Percentiles rank a stretch among this genome's conserved stretches.
These are phyloP conservation scores for Carex scoparia DNA, from an alignment of 176 grass and related monocot species.

Conservation along the genomic window DNA sequence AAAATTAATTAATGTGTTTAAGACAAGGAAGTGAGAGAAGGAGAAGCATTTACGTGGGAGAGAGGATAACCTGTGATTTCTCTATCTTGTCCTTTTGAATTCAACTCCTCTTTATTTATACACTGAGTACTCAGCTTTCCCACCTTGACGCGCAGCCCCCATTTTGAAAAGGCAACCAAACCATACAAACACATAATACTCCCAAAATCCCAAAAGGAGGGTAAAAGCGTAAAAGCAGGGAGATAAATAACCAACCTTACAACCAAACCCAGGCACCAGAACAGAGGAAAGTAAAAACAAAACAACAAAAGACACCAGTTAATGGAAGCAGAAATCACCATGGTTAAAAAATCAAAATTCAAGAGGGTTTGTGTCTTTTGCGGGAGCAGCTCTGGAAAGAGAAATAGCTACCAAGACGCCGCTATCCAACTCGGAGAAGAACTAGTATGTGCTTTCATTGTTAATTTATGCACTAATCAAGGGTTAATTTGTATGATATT, in stretches of 20 bases:
- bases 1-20: not conserved
- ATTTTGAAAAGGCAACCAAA: not conserved
- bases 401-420: conserved; percentile 82
- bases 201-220: not conserved
- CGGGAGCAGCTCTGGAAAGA: conserved; percentile 94
- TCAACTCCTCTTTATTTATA: conserved; percentile 15
- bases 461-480: not conserved
- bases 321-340: conserved; percentile 1
- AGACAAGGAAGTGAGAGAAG: not conserved
- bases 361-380: conserved; percentile 96
- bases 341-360: conserved; percentile 44
- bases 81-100: not conserved
- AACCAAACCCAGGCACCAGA: not conserved
- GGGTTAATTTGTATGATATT: not conserved
- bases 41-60: conserved; percentile 15
- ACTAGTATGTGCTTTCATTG: conserved; percentile 32
- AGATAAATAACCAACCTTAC: not conserved
- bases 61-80: conserved; percentile 15
- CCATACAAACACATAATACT: not conserved
- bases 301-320: not conserved
- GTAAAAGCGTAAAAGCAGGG: not conserved
- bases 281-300: not conserved
- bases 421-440: conserved; percentile 85
- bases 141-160: not conserved
- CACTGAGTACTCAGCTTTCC: not conserved